phyloP scores from a whole-genome alignment of 2,329 filamentous ascomycete genomes.

The Monosporascus sp. region DNA sequence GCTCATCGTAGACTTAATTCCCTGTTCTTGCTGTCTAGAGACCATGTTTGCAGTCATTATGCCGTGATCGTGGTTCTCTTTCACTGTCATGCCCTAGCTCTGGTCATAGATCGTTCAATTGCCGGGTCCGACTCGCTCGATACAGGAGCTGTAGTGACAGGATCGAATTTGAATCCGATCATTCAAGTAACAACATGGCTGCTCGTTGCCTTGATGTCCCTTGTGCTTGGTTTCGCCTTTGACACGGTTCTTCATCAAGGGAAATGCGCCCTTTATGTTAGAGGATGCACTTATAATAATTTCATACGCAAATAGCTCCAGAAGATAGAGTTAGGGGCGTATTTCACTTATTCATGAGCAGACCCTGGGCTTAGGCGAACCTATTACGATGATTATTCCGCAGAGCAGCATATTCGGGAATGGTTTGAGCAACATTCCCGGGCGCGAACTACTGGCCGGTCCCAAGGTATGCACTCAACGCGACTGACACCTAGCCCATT shows the following conservation, averaged over 20 bases:
- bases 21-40: too few species aligned
- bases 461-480: constrained; percentile 9
- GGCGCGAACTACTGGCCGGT: constrained; percentile 7
- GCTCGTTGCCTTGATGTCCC: constrained; percentile 11
- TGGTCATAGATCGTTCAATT: too few species aligned
- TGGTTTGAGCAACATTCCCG: constrained; percentile 5
- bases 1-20: too few species aligned
- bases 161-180: constrained; percentile 12
- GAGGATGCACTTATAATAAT: constrained; percentile 13
- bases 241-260: constrained; percentile 16
- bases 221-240: constrained; percentile 14
- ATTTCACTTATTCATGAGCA: constrained; percentile 1
- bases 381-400: constrained; percentile 11
- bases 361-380: constrained; percentile 14
- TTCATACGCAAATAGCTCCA: constrained; percentile 9
- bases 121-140: too few species aligned
- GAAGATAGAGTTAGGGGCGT: too few species aligned
- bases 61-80: too few species aligned
- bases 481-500: not conserved
- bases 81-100: too few species aligned
- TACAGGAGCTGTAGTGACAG: constrained; percentile 9
- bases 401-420: constrained; percentile 12
- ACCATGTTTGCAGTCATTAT: too few species aligned
- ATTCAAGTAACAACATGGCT: constrained; percentile 16
- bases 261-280: constrained; percentile 11